Conservation (phyloP, 169 alveolate species). For the Cyclospora cayetanensis region DNA sequence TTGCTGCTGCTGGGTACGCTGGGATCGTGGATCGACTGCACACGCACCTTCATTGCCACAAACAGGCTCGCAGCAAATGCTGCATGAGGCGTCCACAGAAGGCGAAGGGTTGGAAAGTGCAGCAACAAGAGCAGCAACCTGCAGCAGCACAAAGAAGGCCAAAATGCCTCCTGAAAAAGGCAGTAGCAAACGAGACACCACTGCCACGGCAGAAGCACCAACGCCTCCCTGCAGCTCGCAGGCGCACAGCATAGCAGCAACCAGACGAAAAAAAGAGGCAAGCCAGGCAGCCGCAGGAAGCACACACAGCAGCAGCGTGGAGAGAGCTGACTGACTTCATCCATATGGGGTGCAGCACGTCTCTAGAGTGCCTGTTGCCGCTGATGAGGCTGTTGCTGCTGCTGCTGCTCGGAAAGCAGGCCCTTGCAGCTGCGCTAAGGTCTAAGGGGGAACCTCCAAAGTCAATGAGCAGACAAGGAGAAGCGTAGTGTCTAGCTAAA, state of each 20-base stretch:
- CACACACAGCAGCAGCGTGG: neutral
- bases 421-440: neutral
- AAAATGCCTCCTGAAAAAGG: neutral
- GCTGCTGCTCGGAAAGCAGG: neutral
- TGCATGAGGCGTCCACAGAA: conserved; percentile 73
- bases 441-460: neutral
- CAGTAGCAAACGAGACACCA: neutral
- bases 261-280: neutral
- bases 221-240: neutral
- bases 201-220: neutral
- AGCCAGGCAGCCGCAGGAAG: neutral
- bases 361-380: neutral
- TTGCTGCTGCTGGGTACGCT: neutral
- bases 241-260: neutral
- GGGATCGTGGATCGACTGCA: too few species aligned
- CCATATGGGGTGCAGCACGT: neutral
- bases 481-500: conserved; percentile 57
- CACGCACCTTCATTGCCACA: conserved; percentile 1
- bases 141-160: neutral
- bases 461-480: conserved; percentile 71
- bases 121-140: conserved; percentile 69
- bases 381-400: neutral
- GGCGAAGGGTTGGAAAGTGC: conserved; percentile 73
- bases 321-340: neutral
- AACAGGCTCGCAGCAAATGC: conserved; percentile 70